Percentiles rank a stretch among this genome's conserved stretches.
These are phyloP conservation scores for Saccharum officinarum DNA, from an alignment of 176 grass and related monocot species.

Conservation along the genomic window DNA sequence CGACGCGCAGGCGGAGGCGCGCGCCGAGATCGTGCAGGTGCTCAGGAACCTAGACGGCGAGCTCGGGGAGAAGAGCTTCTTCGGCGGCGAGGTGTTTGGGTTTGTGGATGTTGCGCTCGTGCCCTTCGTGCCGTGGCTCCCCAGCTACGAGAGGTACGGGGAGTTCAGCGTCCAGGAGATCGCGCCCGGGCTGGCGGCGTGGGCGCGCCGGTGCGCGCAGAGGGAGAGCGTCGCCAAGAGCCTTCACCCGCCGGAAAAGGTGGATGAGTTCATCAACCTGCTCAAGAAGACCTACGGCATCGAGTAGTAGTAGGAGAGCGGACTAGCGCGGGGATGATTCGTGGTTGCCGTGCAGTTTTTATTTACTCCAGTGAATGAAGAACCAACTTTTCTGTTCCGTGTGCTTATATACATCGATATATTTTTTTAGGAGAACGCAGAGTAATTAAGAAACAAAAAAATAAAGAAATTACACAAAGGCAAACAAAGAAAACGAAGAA, in stretches of 20 bases:
- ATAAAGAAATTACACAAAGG: too few species aligned
- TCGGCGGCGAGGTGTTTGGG: conserved; percentile 43
- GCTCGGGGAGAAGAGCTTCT: conserved; percentile 44
- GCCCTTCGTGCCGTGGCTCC: conserved; percentile 29
- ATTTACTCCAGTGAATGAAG: not conserved
- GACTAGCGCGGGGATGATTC: not conserved
- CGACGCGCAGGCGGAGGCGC: not conserved
- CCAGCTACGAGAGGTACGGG: conserved; percentile 32
- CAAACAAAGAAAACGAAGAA: too few species aligned
- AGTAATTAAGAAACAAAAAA: too few species aligned
- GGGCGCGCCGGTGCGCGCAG: conserved; percentile 32
- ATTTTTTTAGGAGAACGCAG: too few species aligned
- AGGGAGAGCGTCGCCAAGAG: conserved; percentile 38
- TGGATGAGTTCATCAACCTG: conserved; percentile 38
- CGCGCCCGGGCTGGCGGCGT: conserved; percentile 25
- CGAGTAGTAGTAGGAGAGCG: not conserved
- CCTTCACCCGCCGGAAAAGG: conserved; percentile 30
- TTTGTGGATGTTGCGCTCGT: conserved; percentile 39
- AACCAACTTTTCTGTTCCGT: too few species aligned
- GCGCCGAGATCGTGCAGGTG: not conserved
- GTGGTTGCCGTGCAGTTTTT: not conserved
- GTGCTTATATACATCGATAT: too few species aligned
- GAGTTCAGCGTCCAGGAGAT: conserved; percentile 26
- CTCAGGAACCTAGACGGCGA: conserved; percentile 31
- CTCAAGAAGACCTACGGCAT: conserved; percentile 33